Base-by-base conservation (phyloP, 352 stramenopile species). In the Pythium biforme region DNA sequence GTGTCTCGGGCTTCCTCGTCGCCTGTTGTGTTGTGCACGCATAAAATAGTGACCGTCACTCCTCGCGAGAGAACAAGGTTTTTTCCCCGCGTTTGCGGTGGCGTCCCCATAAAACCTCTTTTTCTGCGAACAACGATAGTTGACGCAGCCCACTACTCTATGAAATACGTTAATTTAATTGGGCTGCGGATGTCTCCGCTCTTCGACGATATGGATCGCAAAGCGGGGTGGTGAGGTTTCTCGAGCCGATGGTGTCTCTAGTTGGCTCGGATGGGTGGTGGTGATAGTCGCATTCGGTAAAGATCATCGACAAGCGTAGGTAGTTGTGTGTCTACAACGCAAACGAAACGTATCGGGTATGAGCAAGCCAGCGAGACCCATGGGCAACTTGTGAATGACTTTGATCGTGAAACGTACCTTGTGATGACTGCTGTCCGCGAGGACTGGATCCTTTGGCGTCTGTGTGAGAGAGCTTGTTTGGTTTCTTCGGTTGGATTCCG, bases 1-100 rank as follows among this genome's bases (percentile, higher is more conserved):
- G 59, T 59, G 50, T 66, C 40, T 50, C 31, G 34, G 23, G 60
- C 53, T 65, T 71, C 31, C 62, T 63, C 55, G 62, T 69, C 55
- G 55, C 62, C 54, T 59, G 45, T 69, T 69, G 62, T 69, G 55
- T 49, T 33, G 39, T 31, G 46, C 20, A 20, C 27, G 27, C 23
- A 55, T 25, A 46, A 33, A 59, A 55, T 46, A 46, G 20, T 47
- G 62, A 69, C 62, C 31, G 62, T 69, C 62, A 69, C 62, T 69
- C 55, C 39, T 43, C 8, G 12, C 23, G 9, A 14, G 14, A 50
- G 15, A 20, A 52, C n/a, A 41, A 62, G 61, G 61, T 62, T 68
- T 68, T 58, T 39, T 43, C 0, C 7, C 3, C 3, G 20, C 20
- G 15, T 40, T 17, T 43, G 40, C 14, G 22, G 27, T 20, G 22